Evolutionary conservation across 352 stramenopile genomes (phyloP).

Genomic region (Elongisporangium prolatum): DNA sequence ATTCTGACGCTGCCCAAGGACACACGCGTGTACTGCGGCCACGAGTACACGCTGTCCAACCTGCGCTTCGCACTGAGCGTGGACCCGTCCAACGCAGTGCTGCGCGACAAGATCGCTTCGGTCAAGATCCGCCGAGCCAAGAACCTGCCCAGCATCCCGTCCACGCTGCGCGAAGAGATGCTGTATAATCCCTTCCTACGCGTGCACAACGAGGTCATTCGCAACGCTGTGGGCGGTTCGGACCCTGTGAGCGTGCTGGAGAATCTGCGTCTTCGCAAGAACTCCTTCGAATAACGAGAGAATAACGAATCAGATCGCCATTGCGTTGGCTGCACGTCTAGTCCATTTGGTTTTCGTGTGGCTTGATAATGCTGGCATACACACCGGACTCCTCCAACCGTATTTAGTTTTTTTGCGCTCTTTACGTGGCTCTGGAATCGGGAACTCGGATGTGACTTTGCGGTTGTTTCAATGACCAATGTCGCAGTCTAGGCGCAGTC

Average conservation of each 20-base stretch:
- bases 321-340: no score
- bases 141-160: slow-evolving; percentile 90
- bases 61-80: slow-evolving; percentile 91
- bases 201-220: slow-evolving; percentile 80
- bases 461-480: no score
- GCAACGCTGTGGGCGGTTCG: slow-evolving; percentile 69
- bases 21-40: slow-evolving; percentile 86
- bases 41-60: slow-evolving; percentile 94
- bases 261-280: slow-evolving; percentile 73
- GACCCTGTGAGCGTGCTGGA: slow-evolving; percentile 78
- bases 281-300: slow-evolving; percentile 54
- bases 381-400: no score
- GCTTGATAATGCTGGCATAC: no score
- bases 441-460: no score
- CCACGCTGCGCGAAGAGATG: slow-evolving; percentile 84
- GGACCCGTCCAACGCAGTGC: slow-evolving; percentile 86
- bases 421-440: no score
- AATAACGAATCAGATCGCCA: background rate
- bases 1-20: slow-evolving; percentile 82
- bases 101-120: slow-evolving; percentile 83
- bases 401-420: no score
- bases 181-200: slow-evolving; percentile 84
- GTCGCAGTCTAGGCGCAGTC: no score
- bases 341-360: no score
- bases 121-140: slow-evolving; percentile 76